Conservation (phyloP, 768 basidiomycete species). For the Trametes villosa region DNA sequence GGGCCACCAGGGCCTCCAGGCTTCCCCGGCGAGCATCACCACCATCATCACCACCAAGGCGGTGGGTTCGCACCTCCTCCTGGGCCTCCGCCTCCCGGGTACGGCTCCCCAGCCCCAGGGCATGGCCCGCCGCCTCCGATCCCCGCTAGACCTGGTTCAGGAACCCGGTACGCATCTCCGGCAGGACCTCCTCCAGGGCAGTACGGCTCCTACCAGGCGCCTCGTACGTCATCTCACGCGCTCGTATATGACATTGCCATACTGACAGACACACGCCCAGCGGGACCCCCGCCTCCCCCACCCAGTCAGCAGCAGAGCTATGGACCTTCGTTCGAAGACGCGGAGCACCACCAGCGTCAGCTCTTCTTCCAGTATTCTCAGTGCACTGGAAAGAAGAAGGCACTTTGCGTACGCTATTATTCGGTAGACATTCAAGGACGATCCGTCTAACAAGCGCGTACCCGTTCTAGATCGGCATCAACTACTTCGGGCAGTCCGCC, state of each 20-base stretch:
- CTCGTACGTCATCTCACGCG: conserved; percentile 25
- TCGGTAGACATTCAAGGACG: too few species aligned
- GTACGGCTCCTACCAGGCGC: conserved; percentile 27
- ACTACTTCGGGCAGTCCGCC: conserved; percentile 48
- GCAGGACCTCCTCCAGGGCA: conserved; percentile 20
- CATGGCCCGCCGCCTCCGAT: conserved; percentile 25
- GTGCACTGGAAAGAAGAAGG: conserved; percentile 58
- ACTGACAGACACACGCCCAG: conserved; percentile 17
- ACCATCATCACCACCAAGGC: conserved; percentile 20
- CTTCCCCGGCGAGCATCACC: conserved; percentile 22
- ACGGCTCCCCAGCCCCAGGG: too few species aligned
- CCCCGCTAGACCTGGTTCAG: conserved; percentile 4
- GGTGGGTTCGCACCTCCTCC: conserved; percentile 25
- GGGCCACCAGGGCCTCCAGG: conserved; percentile 22
- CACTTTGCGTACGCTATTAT: conserved; percentile 48
- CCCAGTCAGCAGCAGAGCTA: conserved; percentile 46
- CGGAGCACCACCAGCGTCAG: conserved; percentile 39
- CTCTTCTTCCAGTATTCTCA: conserved; percentile 60
- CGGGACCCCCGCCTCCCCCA: conserved; percentile 37
- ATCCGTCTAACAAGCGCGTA: too few species aligned
- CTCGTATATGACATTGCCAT: neutral
- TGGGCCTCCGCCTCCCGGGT: conserved; percentile 27
- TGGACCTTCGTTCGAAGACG: conserved; percentile 47
- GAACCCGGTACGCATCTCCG: conserved; percentile 8
- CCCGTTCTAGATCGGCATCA: conserved; percentile 52